Conservation (phyloP, 495 filamentous ascomycete genomes). For the Platismatia glauca region DNA sequence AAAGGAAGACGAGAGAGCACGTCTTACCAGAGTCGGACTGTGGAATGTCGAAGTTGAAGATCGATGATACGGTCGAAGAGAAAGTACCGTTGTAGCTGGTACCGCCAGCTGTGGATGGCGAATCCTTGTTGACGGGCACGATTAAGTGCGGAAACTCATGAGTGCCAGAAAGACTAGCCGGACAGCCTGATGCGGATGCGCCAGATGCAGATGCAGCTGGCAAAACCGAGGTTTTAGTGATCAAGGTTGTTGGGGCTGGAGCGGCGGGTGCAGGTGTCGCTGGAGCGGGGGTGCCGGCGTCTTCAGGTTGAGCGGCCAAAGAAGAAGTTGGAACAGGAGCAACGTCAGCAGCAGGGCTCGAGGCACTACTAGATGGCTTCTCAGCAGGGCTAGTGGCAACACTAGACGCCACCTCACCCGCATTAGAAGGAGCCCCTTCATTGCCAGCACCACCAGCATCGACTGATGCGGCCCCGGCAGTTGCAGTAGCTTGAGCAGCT, state of each 20-base stretch:
- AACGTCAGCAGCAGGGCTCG: conserved; percentile 4
- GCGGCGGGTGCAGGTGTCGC: background rate
- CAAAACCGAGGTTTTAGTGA: conserved; percentile 14
- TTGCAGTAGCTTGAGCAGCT: conserved; percentile 15
- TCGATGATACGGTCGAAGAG: conserved; percentile 44
- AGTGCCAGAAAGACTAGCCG: conserved; percentile 36
- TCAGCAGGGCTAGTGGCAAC: background rate
- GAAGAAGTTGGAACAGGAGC: background rate
- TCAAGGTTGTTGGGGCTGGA: conserved; percentile 15
- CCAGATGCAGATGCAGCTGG: conserved; percentile 11
- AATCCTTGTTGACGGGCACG: conserved; percentile 50
- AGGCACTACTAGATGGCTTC: background rate
- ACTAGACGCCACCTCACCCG: background rate
- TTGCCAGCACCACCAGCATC: conserved; percentile 23
- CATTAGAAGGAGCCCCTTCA: background rate
- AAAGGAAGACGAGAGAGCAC: conserved; percentile 58
- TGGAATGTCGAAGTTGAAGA: conserved; percentile 66
- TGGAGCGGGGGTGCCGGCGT: background rate
- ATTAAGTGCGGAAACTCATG: conserved; percentile 61
- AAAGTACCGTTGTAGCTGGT: conserved; percentile 48
- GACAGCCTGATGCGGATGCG: conserved; percentile 14
- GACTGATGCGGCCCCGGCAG: conserved; percentile 20
- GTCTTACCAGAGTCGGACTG: conserved; percentile 42
- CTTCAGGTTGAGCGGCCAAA: background rate
- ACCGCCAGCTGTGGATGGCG: conserved; percentile 40